Evolutionary conservation across 2,329 filamentous ascomycete genomes (phyloP).

Genomic region (Monilinia polystroma): DNA sequence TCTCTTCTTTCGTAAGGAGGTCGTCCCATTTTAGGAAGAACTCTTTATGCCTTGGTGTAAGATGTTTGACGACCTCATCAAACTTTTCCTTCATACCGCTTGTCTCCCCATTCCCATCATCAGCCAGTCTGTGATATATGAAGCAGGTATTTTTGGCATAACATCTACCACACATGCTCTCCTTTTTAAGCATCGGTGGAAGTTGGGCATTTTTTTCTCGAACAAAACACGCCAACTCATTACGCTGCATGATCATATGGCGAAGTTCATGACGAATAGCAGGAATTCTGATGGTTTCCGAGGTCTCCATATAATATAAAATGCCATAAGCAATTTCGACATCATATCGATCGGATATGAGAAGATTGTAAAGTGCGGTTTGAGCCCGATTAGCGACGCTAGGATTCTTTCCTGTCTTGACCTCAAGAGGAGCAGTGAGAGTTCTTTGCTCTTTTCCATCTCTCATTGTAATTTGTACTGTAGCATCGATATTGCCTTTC

Average conservation of each 20-base stretch:
- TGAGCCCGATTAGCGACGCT: constrained; percentile 86
- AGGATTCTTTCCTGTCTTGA: constrained; percentile 88
- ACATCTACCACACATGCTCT: constrained; percentile 79
- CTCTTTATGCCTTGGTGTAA: constrained; percentile 70
- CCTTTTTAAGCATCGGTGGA: constrained; percentile 80
- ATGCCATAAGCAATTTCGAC: constrained; percentile 87
- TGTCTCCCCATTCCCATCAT: constrained; percentile 76
- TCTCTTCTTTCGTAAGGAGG: constrained; percentile 90
- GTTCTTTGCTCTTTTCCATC: constrained; percentile 65
- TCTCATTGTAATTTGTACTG: constrained; percentile 80
- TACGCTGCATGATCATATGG: constrained; percentile 96
- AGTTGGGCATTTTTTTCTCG: constrained; percentile 76
- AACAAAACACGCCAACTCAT: constrained; percentile 81
- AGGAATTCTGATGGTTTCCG: constrained; percentile 80
- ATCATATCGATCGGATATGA: constrained; percentile 93
- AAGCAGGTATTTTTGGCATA: constrained; percentile 92
- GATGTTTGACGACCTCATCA: constrained; percentile 72
- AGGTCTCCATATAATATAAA: constrained; percentile 92
- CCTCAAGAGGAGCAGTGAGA: constrained; percentile 86
- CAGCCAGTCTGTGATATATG: constrained; percentile 86
- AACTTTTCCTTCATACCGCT: constrained; percentile 83
- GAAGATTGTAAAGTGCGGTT: constrained; percentile 88
- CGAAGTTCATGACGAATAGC: constrained; percentile 83
- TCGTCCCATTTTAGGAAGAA: constrained; percentile 97
- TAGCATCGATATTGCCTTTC: constrained; percentile 97